Percentiles rank a stretch among this genome's conserved stretches.
These are phyloP conservation scores for Microbotryum violaceum DNA, from an alignment of 1,284 basidiomycete species.

Conservation along the genomic window DNA sequence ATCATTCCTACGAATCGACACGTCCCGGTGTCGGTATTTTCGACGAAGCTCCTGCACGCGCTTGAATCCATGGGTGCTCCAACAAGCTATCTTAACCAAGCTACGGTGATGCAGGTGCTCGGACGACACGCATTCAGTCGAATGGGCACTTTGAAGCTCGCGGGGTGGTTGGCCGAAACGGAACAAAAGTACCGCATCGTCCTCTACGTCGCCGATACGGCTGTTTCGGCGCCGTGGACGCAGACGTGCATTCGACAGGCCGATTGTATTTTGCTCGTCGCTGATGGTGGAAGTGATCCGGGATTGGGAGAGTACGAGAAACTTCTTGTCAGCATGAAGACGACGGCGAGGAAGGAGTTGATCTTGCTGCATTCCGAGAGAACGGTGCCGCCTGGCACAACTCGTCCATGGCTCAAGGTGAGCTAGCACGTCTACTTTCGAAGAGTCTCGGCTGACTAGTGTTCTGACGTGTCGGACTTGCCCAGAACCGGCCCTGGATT, in stretches of 20 bases:
- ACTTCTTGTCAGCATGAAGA: conserved; percentile 85
- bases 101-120: conserved; percentile 77
- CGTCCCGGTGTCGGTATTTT: conserved; percentile 79
- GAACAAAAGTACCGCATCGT: conserved; percentile 86
- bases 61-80: conserved; percentile 80
- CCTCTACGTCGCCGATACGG: conserved; percentile 86
- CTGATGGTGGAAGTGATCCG: conserved; percentile 67
- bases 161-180: conserved; percentile 88
- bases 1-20: conserved; percentile 71
- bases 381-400: conserved; percentile 80
- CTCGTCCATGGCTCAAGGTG: conserved; percentile 92
- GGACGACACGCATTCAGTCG: conserved; percentile 86
- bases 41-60: conserved; percentile 75
- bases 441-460: not conserved
- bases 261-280: conserved; percentile 90
- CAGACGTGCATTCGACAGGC: conserved; percentile 91
- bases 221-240: conserved; percentile 90
- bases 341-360: conserved; percentile 92
- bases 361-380: conserved; percentile 89
- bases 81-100: conserved; percentile 83
- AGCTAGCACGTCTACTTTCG: conserved; percentile 18
- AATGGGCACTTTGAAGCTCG: conserved; percentile 89
- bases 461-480: not conserved
- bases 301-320: conserved; percentile 56
- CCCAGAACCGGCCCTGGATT: conserved; percentile 83